These are phyloP conservation scores for Avena atlantica DNA, from an alignment of 176 grass and related monocot species.

Conservation along the genomic window DNA sequence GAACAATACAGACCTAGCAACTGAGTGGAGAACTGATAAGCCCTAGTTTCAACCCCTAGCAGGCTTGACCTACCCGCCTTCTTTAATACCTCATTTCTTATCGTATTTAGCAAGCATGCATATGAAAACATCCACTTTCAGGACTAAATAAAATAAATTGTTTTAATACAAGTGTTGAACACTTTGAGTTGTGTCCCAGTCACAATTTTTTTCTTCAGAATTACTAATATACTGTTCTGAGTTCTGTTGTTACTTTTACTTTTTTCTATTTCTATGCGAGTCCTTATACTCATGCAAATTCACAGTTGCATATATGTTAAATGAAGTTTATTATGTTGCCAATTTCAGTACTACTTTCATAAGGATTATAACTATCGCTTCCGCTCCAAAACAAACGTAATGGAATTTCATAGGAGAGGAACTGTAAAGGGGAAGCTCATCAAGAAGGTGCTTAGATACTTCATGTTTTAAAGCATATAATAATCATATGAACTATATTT, in stretches of 20 bases:
- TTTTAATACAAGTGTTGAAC: background rate
- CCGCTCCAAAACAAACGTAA: background rate
- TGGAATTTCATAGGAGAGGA: background rate
- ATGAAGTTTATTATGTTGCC: background rate
- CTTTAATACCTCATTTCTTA: background rate
- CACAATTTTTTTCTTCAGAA: background rate
- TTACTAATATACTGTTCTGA: background rate
- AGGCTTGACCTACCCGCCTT: background rate
- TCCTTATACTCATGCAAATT: background rate
- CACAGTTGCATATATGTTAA: background rate
- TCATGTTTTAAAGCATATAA: background rate
- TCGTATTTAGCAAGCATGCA: background rate
- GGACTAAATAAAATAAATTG: background rate
- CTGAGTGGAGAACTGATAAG: background rate
- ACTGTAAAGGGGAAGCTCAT: background rate
- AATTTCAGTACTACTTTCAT: background rate
- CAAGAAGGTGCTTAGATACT: background rate
- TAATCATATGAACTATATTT: background rate
- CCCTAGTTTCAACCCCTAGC: background rate
- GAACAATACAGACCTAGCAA: background rate
- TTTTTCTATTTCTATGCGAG: background rate
- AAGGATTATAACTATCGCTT: background rate
- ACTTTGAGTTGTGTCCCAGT: background rate
- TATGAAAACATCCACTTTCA: background rate
- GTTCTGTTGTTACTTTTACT: background rate